A percentile compares a stretch with the other conserved stretches of the same genome.
These are phyloP conservation scores for Begonia fuchsioides DNA, from an alignment of 306 rosid genomes.

Conservation along the genomic window DNA sequence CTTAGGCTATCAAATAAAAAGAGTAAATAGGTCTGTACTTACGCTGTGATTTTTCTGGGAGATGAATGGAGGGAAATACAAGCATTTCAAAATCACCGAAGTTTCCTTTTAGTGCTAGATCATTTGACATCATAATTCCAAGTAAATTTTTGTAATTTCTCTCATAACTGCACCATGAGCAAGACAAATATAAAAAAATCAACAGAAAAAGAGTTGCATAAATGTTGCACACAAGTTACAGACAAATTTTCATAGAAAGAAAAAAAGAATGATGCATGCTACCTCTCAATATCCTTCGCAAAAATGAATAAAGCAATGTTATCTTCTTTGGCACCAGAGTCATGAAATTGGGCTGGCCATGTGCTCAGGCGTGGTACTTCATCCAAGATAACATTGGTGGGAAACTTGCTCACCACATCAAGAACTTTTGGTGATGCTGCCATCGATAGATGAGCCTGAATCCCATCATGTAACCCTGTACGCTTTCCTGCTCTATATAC, in stretches of 20 bases:
- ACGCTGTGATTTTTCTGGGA: conserved; percentile 85
- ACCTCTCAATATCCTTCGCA: conserved; percentile 77
- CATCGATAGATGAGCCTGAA: conserved; percentile 82
- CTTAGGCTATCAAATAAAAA: no score
- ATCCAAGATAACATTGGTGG: conserved; percentile 33
- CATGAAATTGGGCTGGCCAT: conserved; percentile 80
- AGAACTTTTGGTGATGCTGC: conserved; percentile 62
- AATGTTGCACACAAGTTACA: not conserved
- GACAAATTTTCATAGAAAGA: not conserved
- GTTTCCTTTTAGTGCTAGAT: conserved; percentile 68
- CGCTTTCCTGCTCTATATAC: conserved; percentile 45
- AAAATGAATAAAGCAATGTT: conserved; percentile 89
- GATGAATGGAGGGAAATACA: conserved; percentile 79
- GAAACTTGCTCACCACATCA: conserved; percentile 46
- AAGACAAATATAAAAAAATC: not conserved
- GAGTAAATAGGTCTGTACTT: conserved; percentile 16
- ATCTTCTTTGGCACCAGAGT: conserved; percentile 60
- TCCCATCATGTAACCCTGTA: conserved; percentile 40
- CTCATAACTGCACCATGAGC: conserved; percentile 47
- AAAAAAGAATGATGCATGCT: not conserved
- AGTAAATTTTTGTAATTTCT: conserved; percentile 51
- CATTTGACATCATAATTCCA: conserved; percentile 71
- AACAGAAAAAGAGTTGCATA: not conserved
- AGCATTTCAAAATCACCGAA: conserved; percentile 67
- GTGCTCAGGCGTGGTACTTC: conserved; percentile 75